phyloP scores from a whole-genome alignment of 331 rosid species.

The Malus hybrid region DNA sequence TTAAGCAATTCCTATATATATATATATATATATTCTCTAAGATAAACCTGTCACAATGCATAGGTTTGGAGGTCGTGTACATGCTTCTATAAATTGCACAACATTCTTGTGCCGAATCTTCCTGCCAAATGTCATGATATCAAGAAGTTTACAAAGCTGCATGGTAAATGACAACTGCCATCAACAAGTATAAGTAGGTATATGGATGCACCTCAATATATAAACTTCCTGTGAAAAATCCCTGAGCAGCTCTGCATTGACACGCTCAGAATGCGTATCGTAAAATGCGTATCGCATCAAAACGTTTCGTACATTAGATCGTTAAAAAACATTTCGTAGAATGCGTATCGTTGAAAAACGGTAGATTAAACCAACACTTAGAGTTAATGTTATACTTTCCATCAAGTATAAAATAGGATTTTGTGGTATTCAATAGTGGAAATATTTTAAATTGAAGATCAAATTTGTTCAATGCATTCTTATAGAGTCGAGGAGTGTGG shows the following conservation, averaged over 20 bases:
- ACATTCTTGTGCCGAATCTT: conserved; percentile 98
- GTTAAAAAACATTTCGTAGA: too few species aligned
- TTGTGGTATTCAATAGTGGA: too few species aligned
- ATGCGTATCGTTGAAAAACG: too few species aligned
- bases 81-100: conserved; percentile 96
- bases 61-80: conserved; percentile 80
- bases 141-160: conserved; percentile 1
- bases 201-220: conserved; percentile 78
- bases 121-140: conserved; percentile 45
- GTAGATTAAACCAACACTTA: too few species aligned
- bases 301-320: too few species aligned
- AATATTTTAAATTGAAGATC: too few species aligned
- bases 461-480: too few species aligned
- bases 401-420: too few species aligned
- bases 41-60: conserved; percentile 88
- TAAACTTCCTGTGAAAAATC: conserved; percentile 98
- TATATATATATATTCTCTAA: not conserved
- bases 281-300: too few species aligned
- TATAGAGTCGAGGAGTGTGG: too few species aligned
- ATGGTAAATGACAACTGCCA: not conserved
- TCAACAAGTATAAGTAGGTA: conserved; percentile 10
- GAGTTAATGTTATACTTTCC: too few species aligned
- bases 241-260: conserved; percentile 73
- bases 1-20: too few species aligned
- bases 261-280: conserved; percentile 37